A percentile compares a stretch with the other conserved stretches of the same genome.
phyloP scores from a whole-genome alignment of 345 rosid species.

The Salix viminalis region DNA sequence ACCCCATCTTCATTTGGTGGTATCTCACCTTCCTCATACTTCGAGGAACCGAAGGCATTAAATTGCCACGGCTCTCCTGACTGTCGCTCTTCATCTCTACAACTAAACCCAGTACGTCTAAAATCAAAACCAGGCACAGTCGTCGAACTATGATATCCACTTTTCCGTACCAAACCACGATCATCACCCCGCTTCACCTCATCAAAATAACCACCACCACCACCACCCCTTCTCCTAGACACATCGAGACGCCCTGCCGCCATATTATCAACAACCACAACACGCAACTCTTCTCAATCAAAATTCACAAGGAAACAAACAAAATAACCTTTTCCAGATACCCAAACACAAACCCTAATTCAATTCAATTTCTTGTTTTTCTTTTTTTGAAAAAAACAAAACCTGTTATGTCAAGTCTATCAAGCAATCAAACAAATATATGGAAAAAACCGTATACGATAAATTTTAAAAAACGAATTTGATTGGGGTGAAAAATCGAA shows the following conservation, averaged over 20 bases:
- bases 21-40: conserved; percentile 21
- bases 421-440: neutral
- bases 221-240: conserved; percentile 39
- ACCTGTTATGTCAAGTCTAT: neutral
- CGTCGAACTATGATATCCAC: neutral
- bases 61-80: neutral
- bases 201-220: conserved; percentile 19
- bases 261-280: conserved; percentile 61
- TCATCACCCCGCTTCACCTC: conserved; percentile 8
- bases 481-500: neutral
- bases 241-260: conserved; percentile 66
- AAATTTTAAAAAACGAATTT: conserved; percentile 17
- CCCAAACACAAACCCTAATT: conserved; percentile 42
- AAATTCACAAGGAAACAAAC: conserved; percentile 11
- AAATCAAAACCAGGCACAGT: neutral
- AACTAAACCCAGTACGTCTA: conserved; percentile 19
- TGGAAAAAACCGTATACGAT: neutral
- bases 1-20: conserved; percentile 17
- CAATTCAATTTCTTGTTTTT: neutral
- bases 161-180: neutral
- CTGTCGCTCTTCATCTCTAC: conserved; percentile 9
- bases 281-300: conserved; percentile 30
- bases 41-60: conserved; percentile 1
- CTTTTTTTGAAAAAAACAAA: neutral
- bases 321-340: conserved; percentile 7